Conservation (phyloP, 73 alveolate species). For the Paramecium sonneborni region DNA sequence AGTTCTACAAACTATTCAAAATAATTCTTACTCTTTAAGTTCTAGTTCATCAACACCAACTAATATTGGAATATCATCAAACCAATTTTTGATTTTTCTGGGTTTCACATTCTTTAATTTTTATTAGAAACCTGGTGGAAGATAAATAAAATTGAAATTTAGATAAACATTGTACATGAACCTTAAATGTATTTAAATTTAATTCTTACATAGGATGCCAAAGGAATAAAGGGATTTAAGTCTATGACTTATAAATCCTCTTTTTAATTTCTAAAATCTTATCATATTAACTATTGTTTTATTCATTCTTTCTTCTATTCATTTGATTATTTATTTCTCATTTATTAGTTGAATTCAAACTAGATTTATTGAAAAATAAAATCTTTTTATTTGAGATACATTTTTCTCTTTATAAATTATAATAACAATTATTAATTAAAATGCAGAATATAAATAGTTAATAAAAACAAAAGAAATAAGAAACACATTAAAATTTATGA, state of each 20-base stretch:
- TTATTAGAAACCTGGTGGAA: background rate
- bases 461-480: background rate
- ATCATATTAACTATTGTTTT: background rate
- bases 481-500: background rate
- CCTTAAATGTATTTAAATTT: background rate
- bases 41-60: constrained; percentile 3
- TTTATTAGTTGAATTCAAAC: background rate
- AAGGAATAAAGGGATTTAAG: background rate
- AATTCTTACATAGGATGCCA: background rate
- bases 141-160: background rate
- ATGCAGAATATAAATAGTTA: background rate
- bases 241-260: background rate
- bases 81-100: background rate
- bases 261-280: background rate
- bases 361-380: constrained; percentile 14
- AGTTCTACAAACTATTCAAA: background rate
- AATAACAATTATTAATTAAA: background rate
- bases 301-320: background rate
- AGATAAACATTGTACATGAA: background rate
- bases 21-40: background rate
- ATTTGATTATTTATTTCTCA: background rate
- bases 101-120: background rate
- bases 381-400: constrained; percentile 23
- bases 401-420: background rate
- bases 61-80: background rate